Conservation (phyloP, 2,329 filamentous ascomycete genomes). For the Cladophialophora psammophila region DNA sequence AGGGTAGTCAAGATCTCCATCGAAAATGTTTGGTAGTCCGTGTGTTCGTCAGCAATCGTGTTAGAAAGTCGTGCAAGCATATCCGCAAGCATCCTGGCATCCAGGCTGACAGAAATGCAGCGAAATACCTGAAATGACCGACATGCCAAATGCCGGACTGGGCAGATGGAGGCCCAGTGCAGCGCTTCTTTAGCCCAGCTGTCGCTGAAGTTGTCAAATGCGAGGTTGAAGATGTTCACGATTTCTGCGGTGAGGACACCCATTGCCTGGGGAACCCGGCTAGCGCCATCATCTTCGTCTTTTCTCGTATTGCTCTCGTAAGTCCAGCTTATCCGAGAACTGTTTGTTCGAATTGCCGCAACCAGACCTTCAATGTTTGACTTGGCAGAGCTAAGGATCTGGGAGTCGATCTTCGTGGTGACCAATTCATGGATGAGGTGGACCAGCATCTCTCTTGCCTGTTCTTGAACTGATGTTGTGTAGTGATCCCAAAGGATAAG, state of each 20-base stretch:
- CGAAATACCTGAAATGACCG: constrained; percentile 97
- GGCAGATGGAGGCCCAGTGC: constrained; percentile 96
- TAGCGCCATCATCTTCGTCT: constrained; percentile 72
- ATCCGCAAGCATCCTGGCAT: constrained; percentile 93
- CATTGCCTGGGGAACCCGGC: constrained; percentile 88
- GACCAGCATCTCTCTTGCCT: constrained; percentile 96
- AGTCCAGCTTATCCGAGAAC: constrained; percentile 85
- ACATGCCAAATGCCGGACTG: constrained; percentile 92
- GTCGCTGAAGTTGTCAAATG: constrained; percentile 85
- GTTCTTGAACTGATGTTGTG: constrained; percentile 90
- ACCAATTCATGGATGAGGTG: constrained; percentile 97
- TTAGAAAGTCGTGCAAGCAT: constrained; percentile 96
- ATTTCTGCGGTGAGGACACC: constrained; percentile 81
- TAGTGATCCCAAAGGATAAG: constrained; percentile 98
- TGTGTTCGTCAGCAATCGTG: constrained; percentile 93
- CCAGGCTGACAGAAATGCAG: constrained; percentile 87
- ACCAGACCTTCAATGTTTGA: constrained; percentile 85
- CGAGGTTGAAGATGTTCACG: constrained; percentile 82
- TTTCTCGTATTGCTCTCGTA: constrained; percentile 92
- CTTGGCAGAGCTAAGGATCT: constrained; percentile 70
- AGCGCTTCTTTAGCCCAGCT: constrained; percentile 90
- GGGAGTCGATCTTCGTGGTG: constrained; percentile 77
- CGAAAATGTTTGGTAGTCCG: constrained; percentile 94
- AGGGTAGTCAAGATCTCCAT: constrained; percentile 97
- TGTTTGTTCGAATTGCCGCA: constrained; percentile 83